Base-by-base conservation (phyloP, 805 yeast species). In the Yarrowia alimentaria region DNA sequence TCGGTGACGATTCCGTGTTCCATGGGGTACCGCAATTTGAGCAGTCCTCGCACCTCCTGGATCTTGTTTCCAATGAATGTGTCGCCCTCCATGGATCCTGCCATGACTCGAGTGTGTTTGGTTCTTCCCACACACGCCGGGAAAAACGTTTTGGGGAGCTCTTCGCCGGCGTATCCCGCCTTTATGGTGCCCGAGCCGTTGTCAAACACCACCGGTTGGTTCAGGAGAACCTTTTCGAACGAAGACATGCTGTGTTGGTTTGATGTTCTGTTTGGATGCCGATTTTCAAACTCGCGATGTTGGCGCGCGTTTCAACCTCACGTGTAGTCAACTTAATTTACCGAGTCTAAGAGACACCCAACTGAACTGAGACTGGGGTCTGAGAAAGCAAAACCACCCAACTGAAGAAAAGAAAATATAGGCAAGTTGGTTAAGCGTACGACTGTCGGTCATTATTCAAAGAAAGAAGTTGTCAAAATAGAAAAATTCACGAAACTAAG, bases 161-260 rank as follows among this genome's bases (percentile, higher is more conserved):
- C 93, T 57, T 85, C 94, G 17, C 97, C 96, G 0, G 96, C 95
- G 65, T 90, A 86, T 1, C 98, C 97, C 1, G 94, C 86, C 62
- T 88, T 85, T 51, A 90, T 71, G 29, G 76, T 74, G 1, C 95
- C 95, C 3, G 95, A 83, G 6, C 98, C 78, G 66, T 81, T 82
- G 63, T 84, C 91, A n/a, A 84, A 68, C 28, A 84, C 88, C 25
- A 84, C 71, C 3, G 90, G 89, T 64, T 84, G 91, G 60, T 83
- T 83, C 51, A 77, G 72, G 17, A 79, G 65, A 43, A 61, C 65
- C 28, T 60, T 61, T 17, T 63, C 64, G 52, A 55, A 60, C 37
- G 61, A 62, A 58, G 61, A 57, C 33, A 42, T 34, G 29, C 13
- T n/a, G 24, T 21, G 22, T 16, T 11, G 16, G 51, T 7, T 20